Conservation (phyloP, 2,329 filamentous ascomycete genomes). For the Neopestalotiopsis sp. region DNA sequence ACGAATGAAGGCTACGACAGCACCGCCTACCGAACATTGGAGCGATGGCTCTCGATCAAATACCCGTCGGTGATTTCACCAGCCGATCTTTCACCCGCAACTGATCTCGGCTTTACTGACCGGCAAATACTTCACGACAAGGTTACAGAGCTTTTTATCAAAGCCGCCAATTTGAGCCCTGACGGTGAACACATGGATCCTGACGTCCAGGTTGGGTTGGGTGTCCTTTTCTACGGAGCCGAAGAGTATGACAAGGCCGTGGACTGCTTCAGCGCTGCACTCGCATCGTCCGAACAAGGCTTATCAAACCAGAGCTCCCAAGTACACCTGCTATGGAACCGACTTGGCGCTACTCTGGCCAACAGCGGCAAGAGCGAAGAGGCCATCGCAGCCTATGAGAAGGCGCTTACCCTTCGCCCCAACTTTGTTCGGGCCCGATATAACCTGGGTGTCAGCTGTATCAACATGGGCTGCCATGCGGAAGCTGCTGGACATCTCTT, state of each 20-base stretch:
- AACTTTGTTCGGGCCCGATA: conserved; percentile 98
- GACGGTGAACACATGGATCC: conserved; percentile 96
- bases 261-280: conserved; percentile 93
- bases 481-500: conserved; percentile 93
- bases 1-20: conserved; percentile 99
- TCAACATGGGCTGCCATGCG: conserved; percentile 94
- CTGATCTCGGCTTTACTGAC: conserved; percentile 94
- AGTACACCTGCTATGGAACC: conserved; percentile 95
- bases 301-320: conserved; percentile 84
- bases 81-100: conserved; percentile 71
- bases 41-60: conserved; percentile 95
- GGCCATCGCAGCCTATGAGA: conserved; percentile 95
- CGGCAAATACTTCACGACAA: conserved; percentile 87
- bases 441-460: conserved; percentile 94
- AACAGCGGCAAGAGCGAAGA: conserved; percentile 94
- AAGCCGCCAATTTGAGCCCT: conserved; percentile 89
- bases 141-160: conserved; percentile 89
- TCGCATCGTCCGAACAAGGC: conserved; percentile 84
- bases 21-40: conserved; percentile 92
- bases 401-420: conserved; percentile 84
- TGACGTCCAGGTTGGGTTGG: conserved; percentile 95
- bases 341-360: conserved; percentile 91
- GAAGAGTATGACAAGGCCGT: conserved; percentile 99
- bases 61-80: conserved; percentile 84
- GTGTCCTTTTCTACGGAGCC: conserved; percentile 95